phyloP scores from a whole-genome alignment of 805 yeast genomes.

The Suhomyces canberraensis region DNA sequence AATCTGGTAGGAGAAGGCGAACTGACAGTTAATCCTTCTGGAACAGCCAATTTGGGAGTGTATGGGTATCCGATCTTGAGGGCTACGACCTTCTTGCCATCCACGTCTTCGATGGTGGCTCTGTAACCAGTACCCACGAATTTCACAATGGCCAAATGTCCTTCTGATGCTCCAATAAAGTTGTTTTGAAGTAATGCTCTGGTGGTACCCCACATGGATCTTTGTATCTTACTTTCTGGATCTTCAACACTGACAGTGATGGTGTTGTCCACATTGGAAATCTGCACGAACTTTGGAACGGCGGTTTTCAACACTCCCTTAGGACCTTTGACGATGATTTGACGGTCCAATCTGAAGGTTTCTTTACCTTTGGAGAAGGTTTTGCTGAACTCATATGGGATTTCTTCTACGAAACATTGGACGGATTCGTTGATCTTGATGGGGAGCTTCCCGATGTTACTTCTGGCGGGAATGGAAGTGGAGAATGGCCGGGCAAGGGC shows the following conservation, averaged over 20 bases:
- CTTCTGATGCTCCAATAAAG: constrained; percentile 86
- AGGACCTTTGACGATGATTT: constrained; percentile 70
- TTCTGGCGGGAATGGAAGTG: constrained; percentile 20
- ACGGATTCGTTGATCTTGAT: constrained; percentile 66
- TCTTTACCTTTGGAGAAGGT: constrained; percentile 65
- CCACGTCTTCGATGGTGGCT: constrained; percentile 64
- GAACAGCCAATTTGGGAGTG: constrained; percentile 72
- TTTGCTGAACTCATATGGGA: constrained; percentile 53
- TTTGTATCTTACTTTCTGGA: constrained; percentile 60
- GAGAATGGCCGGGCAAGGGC: constrained; percentile 11
- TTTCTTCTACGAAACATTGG: constrained; percentile 41
- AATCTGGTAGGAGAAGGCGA: constrained; percentile 85
- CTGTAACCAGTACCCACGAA: constrained; percentile 98
- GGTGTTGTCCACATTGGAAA: constrained; percentile 32
- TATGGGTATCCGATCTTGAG: constrained; percentile 88
- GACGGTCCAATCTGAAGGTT: constrained; percentile 53
- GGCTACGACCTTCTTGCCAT: constrained; percentile 54
- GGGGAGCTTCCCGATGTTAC: constrained; percentile 82
- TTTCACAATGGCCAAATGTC: constrained; percentile 81
- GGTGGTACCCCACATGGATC: constrained; percentile 93
- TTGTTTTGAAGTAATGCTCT: constrained; percentile 76
- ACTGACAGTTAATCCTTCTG: constrained; percentile 68
- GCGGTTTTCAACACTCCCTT: constrained; percentile 62
- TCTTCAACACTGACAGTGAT: constrained; percentile 57
- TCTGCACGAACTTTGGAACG: constrained; percentile 67